Evolutionary conservation across 768 basidiomycete species (phyloP).

Genomic region (Boletus edulis): DNA sequence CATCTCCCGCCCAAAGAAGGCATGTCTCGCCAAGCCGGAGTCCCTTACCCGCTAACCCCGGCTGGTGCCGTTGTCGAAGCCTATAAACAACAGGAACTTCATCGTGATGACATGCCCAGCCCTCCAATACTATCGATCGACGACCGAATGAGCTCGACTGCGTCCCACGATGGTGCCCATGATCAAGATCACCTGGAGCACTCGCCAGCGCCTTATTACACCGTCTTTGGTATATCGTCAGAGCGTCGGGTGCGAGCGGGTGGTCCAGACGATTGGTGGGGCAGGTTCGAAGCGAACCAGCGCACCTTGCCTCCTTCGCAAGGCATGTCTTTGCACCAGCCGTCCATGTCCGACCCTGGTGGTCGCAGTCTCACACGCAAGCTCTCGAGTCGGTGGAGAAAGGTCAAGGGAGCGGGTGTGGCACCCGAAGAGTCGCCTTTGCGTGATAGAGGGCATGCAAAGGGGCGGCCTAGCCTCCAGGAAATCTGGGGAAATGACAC

Average conservation of each 20-base stretch:
- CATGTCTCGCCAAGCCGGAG: neutral
- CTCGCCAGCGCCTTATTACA: slow-evolving; percentile 48
- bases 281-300: slow-evolving; percentile 4
- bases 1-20: neutral
- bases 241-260: slow-evolving; percentile 46
- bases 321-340: neutral
- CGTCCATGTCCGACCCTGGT: slow-evolving; percentile 11
- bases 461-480: slow-evolving; percentile 34
- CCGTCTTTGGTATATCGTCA: slow-evolving; percentile 49
- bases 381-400: slow-evolving; percentile 37
- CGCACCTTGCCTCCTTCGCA: neutral
- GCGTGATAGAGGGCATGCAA: slow-evolving; percentile 12
- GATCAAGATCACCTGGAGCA: slow-evolving; percentile 14
- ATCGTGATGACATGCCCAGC: slow-evolving; percentile 7
- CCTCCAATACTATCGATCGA: slow-evolving; percentile 25
- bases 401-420: slow-evolving; percentile 7
- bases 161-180: slow-evolving; percentile 4
- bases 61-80: slow-evolving; percentile 45
- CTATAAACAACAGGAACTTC: slow-evolving; percentile 44
- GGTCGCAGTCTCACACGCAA: slow-evolving; percentile 32
- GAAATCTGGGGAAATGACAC: slow-evolving; percentile 20
- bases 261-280: slow-evolving; percentile 37
- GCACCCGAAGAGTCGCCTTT: slow-evolving; percentile 27
- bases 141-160: slow-evolving; percentile 18
- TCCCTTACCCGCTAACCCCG: slow-evolving; percentile 36